These are phyloP conservation scores for Cladosporium sp. DNA, from an alignment of 2,329 filamentous ascomycete species.

Conservation along the genomic window DNA sequence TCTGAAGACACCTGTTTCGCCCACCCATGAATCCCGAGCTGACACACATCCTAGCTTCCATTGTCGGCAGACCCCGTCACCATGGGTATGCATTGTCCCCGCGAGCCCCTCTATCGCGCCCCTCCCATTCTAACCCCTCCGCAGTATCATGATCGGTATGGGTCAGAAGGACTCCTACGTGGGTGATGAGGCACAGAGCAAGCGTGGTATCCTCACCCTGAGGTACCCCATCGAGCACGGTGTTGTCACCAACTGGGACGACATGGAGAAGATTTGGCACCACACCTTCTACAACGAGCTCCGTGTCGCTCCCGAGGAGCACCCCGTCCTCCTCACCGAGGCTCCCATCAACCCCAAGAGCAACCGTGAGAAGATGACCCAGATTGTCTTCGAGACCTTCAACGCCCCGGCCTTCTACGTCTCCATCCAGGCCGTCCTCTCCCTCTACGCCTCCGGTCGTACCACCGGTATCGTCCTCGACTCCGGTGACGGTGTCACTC, in stretches of 20 bases:
- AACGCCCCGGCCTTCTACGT: conserved; percentile 99
- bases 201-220: conserved; percentile 99
- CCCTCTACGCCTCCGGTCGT: conserved; percentile 99
- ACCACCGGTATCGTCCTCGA: conserved; percentile 99
- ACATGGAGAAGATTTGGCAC: conserved; percentile 99
- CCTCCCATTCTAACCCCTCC: conserved; percentile 41
- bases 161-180: conserved; percentile 99
- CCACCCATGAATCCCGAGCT: not conserved
- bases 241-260: conserved; percentile 99
- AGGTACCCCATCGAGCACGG: conserved; percentile 99
- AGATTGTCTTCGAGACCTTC: conserved; percentile 99
- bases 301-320: conserved; percentile 99
- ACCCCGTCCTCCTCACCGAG: conserved; percentile 98
- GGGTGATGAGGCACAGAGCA: conserved; percentile 99
- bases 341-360: conserved; percentile 99
- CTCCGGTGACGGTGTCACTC: conserved; percentile 99
- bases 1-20: conserved; percentile 40
- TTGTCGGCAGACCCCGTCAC: conserved; percentile 98
- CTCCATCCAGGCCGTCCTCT: conserved; percentile 99
- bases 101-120: conserved; percentile 20
- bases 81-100: conserved; percentile 74
- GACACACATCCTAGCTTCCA: conserved; percentile 69
- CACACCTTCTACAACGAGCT: conserved; percentile 99
- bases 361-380: conserved; percentile 99
- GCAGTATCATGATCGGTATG: conserved; percentile 99